These are phyloP conservation scores for Hansenula lynferdii DNA, from an alignment of 1,139 yeast genomes.

Conservation along the genomic window DNA sequence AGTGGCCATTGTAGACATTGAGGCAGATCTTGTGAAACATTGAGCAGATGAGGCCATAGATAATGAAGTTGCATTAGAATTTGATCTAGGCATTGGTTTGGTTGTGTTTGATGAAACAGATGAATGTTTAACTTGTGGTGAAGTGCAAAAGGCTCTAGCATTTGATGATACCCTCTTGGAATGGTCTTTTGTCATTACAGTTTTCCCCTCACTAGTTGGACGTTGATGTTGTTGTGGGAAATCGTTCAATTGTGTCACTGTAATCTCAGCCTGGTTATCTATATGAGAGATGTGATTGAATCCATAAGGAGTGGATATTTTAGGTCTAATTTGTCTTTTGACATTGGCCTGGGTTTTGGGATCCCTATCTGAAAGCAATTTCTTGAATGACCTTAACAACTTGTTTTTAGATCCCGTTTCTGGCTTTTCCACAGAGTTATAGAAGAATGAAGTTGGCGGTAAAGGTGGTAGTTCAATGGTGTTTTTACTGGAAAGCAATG, in stretches of 20 bases:
- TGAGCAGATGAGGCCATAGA: conserved; percentile 4
- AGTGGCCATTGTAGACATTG: conserved; percentile 15
- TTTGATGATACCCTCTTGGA: background rate
- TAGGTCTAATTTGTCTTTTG: conserved; percentile 5
- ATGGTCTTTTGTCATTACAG: background rate
- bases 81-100: conserved; percentile 4
- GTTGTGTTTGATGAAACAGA: background rate
- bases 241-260: background rate
- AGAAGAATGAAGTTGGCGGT: conserved; percentile 24
- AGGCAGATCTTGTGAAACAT: conserved; percentile 12
- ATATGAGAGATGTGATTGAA: conserved; percentile 22
- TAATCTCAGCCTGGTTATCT: conserved; percentile 9
- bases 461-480: conserved; percentile 30
- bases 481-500: conserved; percentile 24
- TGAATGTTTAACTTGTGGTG: conserved; percentile 1
- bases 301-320: conserved; percentile 23
- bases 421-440: conserved; percentile 4
- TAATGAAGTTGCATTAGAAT: conserved; percentile 5
- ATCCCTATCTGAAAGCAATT: conserved; percentile 6
- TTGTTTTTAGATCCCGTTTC: conserved; percentile 4
- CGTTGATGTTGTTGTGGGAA: background rate
- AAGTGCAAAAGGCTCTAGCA: conserved; percentile 5
- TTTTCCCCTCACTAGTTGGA: background rate
- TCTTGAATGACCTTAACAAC: conserved; percentile 24
- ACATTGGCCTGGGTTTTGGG: background rate